Percentiles rank a stretch among this genome's conserved stretches.
Conservation (phyloP, 345 rosid species). For the Eucalyptus marginata region DNA sequence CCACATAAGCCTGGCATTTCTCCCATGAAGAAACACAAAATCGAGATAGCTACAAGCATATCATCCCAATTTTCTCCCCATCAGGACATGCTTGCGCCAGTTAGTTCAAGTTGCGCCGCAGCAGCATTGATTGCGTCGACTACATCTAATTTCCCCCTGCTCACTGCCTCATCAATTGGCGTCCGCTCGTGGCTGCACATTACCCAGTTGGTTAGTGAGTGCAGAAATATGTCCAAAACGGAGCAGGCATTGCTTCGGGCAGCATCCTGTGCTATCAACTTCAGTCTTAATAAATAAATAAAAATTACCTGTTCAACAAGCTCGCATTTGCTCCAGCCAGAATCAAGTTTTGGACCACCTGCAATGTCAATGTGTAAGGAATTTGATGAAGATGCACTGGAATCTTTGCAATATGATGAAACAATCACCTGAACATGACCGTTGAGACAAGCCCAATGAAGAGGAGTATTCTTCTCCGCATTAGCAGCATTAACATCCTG, state of each 20-base stretch:
- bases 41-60: neutral
- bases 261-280: neutral
- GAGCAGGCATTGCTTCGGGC: neutral
- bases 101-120: constrained; percentile 55
- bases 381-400: neutral
- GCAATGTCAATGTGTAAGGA: neutral
- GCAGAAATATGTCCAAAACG: neutral
- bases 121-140: constrained; percentile 54
- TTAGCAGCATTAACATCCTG: constrained; percentile 39
- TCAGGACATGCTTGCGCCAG: constrained; percentile 31
- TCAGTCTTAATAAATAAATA: neutral
- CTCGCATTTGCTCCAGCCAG: constrained; percentile 70
- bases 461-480: constrained; percentile 73
- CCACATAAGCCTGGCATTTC: neutral
- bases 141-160: constrained; percentile 51
- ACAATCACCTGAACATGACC: constrained; percentile 68
- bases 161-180: constrained; percentile 78
- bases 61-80: neutral
- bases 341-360: constrained; percentile 76
- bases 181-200: constrained; percentile 64
- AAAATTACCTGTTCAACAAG: constrained; percentile 47
- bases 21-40: neutral
- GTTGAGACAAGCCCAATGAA: constrained; percentile 90
- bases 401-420: neutral
- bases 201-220: neutral